A percentile compares a stretch with the other conserved stretches of the same genome.
Evolutionary conservation across 2,329 filamentous ascomycete species (phyloP).

Genomic region (Parastagonospora avenae): DNA sequence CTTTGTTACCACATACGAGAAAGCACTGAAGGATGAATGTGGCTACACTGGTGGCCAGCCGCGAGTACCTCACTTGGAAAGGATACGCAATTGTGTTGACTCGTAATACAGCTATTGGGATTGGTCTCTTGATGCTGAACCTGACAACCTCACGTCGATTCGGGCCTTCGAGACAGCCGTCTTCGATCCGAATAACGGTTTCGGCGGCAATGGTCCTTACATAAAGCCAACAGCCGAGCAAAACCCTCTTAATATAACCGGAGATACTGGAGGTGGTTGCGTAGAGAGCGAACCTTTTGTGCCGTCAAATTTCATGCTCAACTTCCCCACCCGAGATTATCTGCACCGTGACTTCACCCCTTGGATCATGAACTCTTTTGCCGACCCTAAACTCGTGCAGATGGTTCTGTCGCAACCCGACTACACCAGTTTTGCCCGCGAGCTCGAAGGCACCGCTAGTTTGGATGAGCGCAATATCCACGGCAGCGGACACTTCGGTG

Average conservation of each 20-base stretch:
- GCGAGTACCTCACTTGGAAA: conserved; percentile 33
- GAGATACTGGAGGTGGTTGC: conserved; percentile 40
- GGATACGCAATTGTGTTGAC: not conserved
- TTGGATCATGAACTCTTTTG: conserved; percentile 27
- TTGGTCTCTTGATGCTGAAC: conserved; percentile 28
- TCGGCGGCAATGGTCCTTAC: conserved; percentile 44
- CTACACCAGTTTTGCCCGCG: conserved; percentile 35
- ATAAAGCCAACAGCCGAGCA: conserved; percentile 27
- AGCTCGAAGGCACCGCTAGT: conserved; percentile 30
- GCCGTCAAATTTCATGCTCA: conserved; percentile 25
- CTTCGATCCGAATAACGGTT: conserved; percentile 31
- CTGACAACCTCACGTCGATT: conserved; percentile 17
- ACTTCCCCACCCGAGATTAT: conserved; percentile 30
- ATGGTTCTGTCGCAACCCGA: conserved; percentile 28
- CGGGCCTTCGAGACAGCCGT: conserved; percentile 19
- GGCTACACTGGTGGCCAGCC: conserved; percentile 30
- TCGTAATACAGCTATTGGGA: conserved; percentile 25
- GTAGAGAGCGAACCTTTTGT: conserved; percentile 39
- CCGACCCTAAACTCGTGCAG: conserved; percentile 23
- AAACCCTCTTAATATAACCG: conserved; percentile 29
- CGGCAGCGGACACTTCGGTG: conserved; percentile 43
- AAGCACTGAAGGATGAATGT: conserved; percentile 28
- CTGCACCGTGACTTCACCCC: conserved; percentile 41
- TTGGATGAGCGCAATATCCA: conserved; percentile 41
- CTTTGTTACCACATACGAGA: conserved; percentile 27